Evolutionary conservation across 345 rosid species (phyloP), one percentile per base, ranked within the genome.

Genomic region (Excoecaria agallocha): DNA sequence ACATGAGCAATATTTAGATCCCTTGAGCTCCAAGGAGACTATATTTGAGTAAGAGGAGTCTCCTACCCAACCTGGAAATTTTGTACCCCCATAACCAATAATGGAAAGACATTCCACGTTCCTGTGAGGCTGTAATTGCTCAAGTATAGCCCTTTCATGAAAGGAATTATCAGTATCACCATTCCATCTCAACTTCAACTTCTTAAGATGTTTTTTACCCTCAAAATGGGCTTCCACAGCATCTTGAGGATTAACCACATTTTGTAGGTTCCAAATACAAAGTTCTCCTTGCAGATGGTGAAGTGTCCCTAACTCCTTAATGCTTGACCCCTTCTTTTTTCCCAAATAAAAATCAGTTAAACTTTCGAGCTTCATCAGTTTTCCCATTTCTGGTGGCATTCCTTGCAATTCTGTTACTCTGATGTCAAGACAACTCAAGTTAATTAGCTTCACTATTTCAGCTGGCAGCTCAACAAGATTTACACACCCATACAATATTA

Each of bases 391-490:
- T 19, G 19, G 35, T 38, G 73, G 73, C 73, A 69, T 69, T 48
- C 54, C 49, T 38, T 55, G 41, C 73, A 70, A 24, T 10, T 15
- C 3, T 12, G 84, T 85, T 35, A 76, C 71, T 68, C 66, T 71
- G 24, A 84, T 68, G 72, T 84, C 87, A 64, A 84, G 83, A 66
- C 72, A 71, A 46, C 80, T 55, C 56, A 84, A 68, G 75, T 82
- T 84, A 68, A 77, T 69, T 64, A 43, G 48, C 48, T 10, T 43
- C 48, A 5, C 48, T 43, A 43, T 43, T 43, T 43, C 48, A 43
- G 30, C 6, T 12, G 75, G 71, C 71, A 77, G 30, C 71, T 71
- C 51, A 35, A 4, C 5, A 2, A 77, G 48, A 17, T 46, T 7
- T 30, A 9, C 57, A 66, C 80, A 71, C 38, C 67, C 43, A 20